Evolutionary conservation across 176 grass and related monocot genomes (phyloP), one percentile per base, ranked within the genome.

Genomic region (Bromus sterilis): DNA sequence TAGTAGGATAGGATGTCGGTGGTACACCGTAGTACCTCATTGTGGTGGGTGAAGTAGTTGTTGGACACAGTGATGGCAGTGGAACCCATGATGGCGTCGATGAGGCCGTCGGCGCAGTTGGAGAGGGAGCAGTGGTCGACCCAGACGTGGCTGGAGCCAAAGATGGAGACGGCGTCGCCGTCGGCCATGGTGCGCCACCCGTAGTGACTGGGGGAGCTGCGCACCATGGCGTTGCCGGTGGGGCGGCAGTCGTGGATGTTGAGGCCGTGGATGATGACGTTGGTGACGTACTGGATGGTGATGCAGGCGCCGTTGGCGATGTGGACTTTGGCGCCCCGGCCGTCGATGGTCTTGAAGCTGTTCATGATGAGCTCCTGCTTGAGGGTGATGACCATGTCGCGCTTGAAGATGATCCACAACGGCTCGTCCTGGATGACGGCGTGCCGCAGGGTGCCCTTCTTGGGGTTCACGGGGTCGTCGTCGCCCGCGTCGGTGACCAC

Each of bases 291-390:
- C 78, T 95, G 93, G 67, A 95, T 90, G 85, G 93, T 95, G 84
- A 95, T 65, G 85, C 93, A 95, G 20, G 93, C 93, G 0, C 93
- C 93, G 18, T 89, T 89, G 37, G 93, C 87, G 57, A 95, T 95
- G 87, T 95, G 93, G 51, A 95, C 93, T 16, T 92, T 92, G 68
- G 83, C 87, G 33, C 93, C 93, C 0, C 93, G 93, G 1, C 93
- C 93, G 15, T 95, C 93, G 37, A 95, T 92, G 68, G 93, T 95
- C 83, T 95, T 95, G 93, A 95, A 95, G 87, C 89, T 92, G 87
- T 95, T 95, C 90, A 95, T 92, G 73, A 95, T 95, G 67, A 95
- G 84, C 83, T 95, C 93, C 88, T 95, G 66, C 66, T 49, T 75
- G 48, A 95, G 89, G 4, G 87, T 95, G 89, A 94, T 94, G 49